Evolutionary conservation across 2,329 filamentous ascomycete genomes (phyloP).

Genomic region (Paraphaeosphaeria sporulosa): DNA sequence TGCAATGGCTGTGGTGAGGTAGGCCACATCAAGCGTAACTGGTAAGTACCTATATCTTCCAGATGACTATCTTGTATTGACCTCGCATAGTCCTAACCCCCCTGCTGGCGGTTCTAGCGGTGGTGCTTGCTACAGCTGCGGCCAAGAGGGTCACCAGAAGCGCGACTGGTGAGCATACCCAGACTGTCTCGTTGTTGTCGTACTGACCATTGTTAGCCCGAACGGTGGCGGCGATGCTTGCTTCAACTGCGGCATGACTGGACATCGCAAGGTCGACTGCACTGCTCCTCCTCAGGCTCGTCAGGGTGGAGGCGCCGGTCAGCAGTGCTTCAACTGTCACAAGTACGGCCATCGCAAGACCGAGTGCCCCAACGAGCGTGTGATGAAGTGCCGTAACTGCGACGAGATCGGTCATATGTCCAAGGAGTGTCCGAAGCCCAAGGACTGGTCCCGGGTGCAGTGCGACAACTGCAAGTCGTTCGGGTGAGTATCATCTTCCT

Average conservation of each 20-base stretch:
- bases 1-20: conserved; percentile 42
- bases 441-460: conserved; percentile 64
- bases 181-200: neutral
- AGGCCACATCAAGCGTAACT: conserved; percentile 38
- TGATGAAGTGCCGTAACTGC: conserved; percentile 66
- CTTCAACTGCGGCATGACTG: conserved; percentile 41
- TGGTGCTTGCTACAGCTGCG: conserved; percentile 41
- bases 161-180: conserved; percentile 23
- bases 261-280: conserved; percentile 35
- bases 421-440: conserved; percentile 63
- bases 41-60: conserved; percentile 13
- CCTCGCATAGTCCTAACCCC: conserved; percentile 14
- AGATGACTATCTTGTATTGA: neutral
- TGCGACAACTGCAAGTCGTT: conserved; percentile 64
- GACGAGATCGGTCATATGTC: conserved; percentile 67
- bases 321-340: conserved; percentile 32
- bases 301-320: conserved; percentile 20
- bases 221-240: conserved; percentile 24
- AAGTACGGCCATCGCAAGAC: conserved; percentile 15
- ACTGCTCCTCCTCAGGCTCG: conserved; percentile 27
- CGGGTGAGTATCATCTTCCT: conserved; percentile 26
- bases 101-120: conserved; percentile 16
- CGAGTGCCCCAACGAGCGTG: conserved; percentile 37
- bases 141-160: conserved; percentile 32
- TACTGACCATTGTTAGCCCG: conserved; percentile 14